These are phyloP conservation scores for Hyphopichia khmerensis DNA, from an alignment of 1,139 yeast species.

Conservation along the genomic window DNA sequence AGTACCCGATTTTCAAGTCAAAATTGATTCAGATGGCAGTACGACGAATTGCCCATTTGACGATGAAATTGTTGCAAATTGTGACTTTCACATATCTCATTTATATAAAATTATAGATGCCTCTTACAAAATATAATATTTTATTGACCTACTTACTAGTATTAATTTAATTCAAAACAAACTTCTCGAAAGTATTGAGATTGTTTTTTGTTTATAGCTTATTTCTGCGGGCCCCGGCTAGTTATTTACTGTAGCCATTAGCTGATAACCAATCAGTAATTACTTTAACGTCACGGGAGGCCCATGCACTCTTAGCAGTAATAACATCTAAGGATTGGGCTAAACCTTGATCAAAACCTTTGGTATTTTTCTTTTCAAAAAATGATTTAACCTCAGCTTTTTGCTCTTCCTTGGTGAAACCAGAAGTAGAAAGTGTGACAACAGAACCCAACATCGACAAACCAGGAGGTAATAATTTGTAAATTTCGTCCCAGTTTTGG, in stretches of 20 bases:
- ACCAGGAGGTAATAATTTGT: conserved; percentile 74
- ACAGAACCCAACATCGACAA: conserved; percentile 76
- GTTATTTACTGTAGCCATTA: conserved; percentile 38
- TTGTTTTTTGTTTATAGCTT: neutral
- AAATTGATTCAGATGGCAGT: conserved; percentile 11
- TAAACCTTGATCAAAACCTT: conserved; percentile 72
- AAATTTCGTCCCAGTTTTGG: conserved; percentile 68
- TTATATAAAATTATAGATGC: conserved; percentile 18
- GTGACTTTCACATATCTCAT: conserved; percentile 34
- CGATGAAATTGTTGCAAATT: conserved; percentile 27
- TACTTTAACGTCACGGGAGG: conserved; percentile 23
- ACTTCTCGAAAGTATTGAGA: neutral
- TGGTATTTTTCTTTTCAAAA: conserved; percentile 60
- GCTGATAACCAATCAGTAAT: conserved; percentile 54
- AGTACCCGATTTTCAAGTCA: conserved; percentile 21
- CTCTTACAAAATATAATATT: neutral
- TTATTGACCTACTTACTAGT: too few relatives aligned
- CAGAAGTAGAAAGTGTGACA: conserved; percentile 59
- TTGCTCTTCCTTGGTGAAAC: conserved; percentile 63
- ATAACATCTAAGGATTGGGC: conserved; percentile 71
- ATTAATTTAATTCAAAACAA: too few relatives aligned
- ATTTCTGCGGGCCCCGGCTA: conserved; percentile 4
- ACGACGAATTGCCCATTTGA: conserved; percentile 23
- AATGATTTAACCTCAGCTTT: conserved; percentile 57
- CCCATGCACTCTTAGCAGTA: conserved; percentile 15